Percentiles rank a stretch among this genome's conserved stretches.
phyloP scores from a whole-genome alignment of 2,329 filamentous ascomycete genomes.

The Pyrenochaeta sp. region DNA sequence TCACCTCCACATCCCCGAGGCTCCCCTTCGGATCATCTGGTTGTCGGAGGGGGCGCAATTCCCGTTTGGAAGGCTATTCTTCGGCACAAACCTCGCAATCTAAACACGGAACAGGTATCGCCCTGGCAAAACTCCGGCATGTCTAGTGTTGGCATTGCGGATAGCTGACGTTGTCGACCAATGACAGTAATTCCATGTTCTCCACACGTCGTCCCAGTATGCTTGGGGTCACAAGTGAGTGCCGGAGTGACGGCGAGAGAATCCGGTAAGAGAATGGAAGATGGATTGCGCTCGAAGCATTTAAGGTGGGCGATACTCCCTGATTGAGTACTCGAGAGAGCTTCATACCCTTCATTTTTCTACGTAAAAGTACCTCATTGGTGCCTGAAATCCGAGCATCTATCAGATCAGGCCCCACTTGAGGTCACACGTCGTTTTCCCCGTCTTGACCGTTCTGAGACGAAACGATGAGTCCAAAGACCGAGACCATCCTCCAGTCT shows the following conservation, averaged over 20 bases:
- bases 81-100: conserved; percentile 14
- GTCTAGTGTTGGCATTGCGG: conserved; percentile 6
- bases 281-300: conserved; percentile 7
- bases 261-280: conserved; percentile 12
- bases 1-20: background rate
- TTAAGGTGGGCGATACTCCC: conserved; percentile 2
- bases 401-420: no score
- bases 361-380: background rate
- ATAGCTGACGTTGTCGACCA: conserved; percentile 12
- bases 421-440: background rate
- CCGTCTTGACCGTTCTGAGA: background rate
- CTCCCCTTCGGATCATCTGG: conserved; percentile 3
- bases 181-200: conserved; percentile 11
- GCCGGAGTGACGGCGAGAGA: conserved; percentile 23
- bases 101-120: background rate
- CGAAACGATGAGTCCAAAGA: conserved; percentile 28
- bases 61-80: conserved; percentile 10
- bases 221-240: conserved; percentile 4
- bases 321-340: background rate
- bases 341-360: conserved; percentile 8
- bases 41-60: background rate
- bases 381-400: no score
- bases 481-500: conserved; percentile 39
- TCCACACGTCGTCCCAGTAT: conserved; percentile 20
- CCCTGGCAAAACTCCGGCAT: conserved; percentile 28